Base-by-base conservation (phyloP, 129 eudicot genomes). In the Pulicaria dysenterica region DNA sequence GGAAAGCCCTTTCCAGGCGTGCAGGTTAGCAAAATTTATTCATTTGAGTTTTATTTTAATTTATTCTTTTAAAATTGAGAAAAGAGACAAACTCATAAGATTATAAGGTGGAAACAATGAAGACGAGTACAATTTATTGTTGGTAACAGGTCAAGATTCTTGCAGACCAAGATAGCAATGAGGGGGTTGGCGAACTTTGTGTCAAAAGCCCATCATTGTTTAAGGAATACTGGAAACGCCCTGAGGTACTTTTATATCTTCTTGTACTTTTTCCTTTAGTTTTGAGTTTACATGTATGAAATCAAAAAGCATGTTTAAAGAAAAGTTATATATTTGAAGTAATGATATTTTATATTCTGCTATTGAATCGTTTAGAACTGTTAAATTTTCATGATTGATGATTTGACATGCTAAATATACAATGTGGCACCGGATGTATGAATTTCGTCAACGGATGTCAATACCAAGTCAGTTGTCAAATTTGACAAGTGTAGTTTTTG, bases 1-100 rank as follows among this genome's bases (percentile, higher is more conserved):
- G 99, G 99, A 57, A 90, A 95, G 53, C 96, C 97, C 76, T 86
- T 94, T 69, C 91, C 97, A 50, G 96, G 99, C 46, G 95, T 90
- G 73, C 79, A 90, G 97, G 99, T 94, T 74, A 85, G 95, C 63
- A 67, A 49, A 70, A 11, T 3, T 41, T 45, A 53, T 39, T 59
- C n/a, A 43, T 43, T 47, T 13, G 36, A 17, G 58, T 39, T 47
- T 43, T 24, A 39, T 73, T 40, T 19, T 44, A 4, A 0, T 3
- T 14, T 7, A 8, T 41, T 63, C 12, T 41, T 63, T 11, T 47
- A 61, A 12, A 12, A 31, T 12, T 16, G 15, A 68, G 46, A 74
- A 64, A 67, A 7, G 14, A 45, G 13, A 34, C 8, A 5, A 57
- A 54, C 24, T 56, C 19, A 46, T 75, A 42, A 65, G 43, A 11